phyloP scores from a whole-genome alignment of 371 early-diverging fungal species.

The Haplosporangium sp. region DNA sequence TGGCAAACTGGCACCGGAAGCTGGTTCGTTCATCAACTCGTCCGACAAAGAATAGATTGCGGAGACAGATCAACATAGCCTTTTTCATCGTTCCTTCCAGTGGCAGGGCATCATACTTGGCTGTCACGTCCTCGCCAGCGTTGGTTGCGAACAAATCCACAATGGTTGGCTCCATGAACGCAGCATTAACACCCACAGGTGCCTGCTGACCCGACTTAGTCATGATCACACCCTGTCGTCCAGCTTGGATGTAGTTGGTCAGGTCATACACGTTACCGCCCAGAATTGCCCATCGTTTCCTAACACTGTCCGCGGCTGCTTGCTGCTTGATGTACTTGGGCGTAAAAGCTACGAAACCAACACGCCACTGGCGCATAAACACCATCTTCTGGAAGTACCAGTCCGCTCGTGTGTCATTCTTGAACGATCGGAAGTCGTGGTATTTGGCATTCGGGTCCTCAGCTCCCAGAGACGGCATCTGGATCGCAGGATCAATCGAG shows the following conservation, averaged over 20 bases:
- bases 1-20: conserved; percentile 86
- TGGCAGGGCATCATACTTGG: conserved; percentile 64
- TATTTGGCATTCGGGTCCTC: conserved; percentile 56
- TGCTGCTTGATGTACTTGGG: conserved; percentile 36
- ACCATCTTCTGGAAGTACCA: conserved; percentile 78
- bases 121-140: conserved; percentile 75
- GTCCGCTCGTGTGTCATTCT: conserved; percentile 53
- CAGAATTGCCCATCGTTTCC: conserved; percentile 72
- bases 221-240: conserved; percentile 45
- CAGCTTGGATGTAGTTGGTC: conserved; percentile 68
- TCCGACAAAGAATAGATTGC: conserved; percentile 89
- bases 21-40: conserved; percentile 87
- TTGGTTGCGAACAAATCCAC: conserved; percentile 75
- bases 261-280: conserved; percentile 83
- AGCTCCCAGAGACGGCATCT: conserved; percentile 54
- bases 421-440: conserved; percentile 68
- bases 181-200: conserved; percentile 56
- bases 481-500: conserved; percentile 59
- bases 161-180: conserved; percentile 65
- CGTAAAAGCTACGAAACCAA: conserved; percentile 72
- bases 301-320: conserved; percentile 52
- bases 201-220: conserved; percentile 23
- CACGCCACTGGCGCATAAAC: conserved; percentile 71
- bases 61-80: conserved; percentile 73
- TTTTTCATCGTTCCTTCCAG: conserved; percentile 16